Evolutionary conservation across 1,139 yeast species (phyloP), one percentile per base, ranked within the genome.

Genomic region (Saccharomyces hybrid): DNA sequence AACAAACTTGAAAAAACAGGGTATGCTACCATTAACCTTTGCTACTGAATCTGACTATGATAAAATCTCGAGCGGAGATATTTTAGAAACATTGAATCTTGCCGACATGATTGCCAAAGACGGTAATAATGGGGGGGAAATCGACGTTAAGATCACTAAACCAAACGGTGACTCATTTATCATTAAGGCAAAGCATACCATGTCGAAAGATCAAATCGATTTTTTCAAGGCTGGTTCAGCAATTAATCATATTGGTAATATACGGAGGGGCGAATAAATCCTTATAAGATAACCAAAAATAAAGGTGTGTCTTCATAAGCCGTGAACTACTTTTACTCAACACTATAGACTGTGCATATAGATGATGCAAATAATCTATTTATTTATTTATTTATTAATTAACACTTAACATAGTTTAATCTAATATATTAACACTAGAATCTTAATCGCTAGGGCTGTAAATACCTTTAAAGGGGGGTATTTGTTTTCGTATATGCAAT

Each of bases 191-290:
- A 89, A 85, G 74, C 99, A 93, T 73, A 91, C 98, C 56, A 89
- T 93, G 97, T 90, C 97, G 31, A 82, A 83, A 72, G 99, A 93
- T 73, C 99, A 93, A 78, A 79, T 93, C 56, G 95, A 88, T 61
- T 93, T 93, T 75, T 93, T 91, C 81, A 90, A 85, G 73, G 97
- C 97, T 50, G 99, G 99, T 55, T 88, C 96, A 55, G 99, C 99
- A 48, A 89, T 93, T 68, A 91, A 91, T 73, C 82, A 83, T 74
- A 93, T 93, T 70, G 96, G 97, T 64, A 80, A 84, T 70, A 72
- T 78, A 56, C 72, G 73, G 59, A 71, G 71, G 62, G 64, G 55
- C 19, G 58, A 55, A 32, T 50, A 46, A 48, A 27, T 14, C 9
- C 24, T 9, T 4, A 38, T 7, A 7, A 38, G 44, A 19, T 16